A percentile compares a stretch with the other conserved stretches of the same genome.
Conservation (phyloP, 2,329 filamentous ascomycete species). For the Magnaporthiopsis rhizophila region DNA sequence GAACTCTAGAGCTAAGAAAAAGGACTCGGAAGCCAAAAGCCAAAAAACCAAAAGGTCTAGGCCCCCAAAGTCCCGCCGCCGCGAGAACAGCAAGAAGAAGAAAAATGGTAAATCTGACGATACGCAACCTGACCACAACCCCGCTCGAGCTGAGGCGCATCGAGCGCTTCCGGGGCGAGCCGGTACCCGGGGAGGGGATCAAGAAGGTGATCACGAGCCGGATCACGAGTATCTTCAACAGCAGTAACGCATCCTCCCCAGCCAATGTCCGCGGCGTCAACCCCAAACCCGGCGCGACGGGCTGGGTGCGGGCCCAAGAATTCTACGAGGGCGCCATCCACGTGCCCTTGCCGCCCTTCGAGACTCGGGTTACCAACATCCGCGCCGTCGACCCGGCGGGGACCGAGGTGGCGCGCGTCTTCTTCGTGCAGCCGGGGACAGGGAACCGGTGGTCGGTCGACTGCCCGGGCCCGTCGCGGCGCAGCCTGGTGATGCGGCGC, state of each 20-base stretch:
- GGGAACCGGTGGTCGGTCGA: slow-evolving; percentile 62
- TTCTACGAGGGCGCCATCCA: slow-evolving; percentile 47
- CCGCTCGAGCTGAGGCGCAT: slow-evolving; percentile 64
- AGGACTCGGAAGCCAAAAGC: too few relatives aligned
- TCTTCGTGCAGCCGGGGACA: slow-evolving; percentile 52
- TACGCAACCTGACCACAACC: slow-evolving; percentile 74
- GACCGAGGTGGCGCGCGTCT: slow-evolving; percentile 64
- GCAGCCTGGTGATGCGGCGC: slow-evolving; percentile 53
- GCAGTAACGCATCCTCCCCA: slow-evolving; percentile 20
- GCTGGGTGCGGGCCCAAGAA: slow-evolving; percentile 16
- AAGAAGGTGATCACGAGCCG: slow-evolving; percentile 31
- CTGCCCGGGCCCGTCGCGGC: slow-evolving; percentile 52
- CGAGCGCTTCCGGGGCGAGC: slow-evolving; percentile 59
- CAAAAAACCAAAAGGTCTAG: neutral
- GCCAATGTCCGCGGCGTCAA: slow-evolving; percentile 14
- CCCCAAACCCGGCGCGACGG: slow-evolving; percentile 3
- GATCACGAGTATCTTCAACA: slow-evolving; percentile 29
- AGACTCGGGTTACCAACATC: slow-evolving; percentile 55
- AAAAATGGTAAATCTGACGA: slow-evolving; percentile 49
- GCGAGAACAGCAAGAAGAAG: neutral
- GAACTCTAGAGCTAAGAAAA: too few relatives aligned
- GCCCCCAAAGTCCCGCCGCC: too few relatives aligned
- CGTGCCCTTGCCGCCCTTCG: slow-evolving; percentile 60
- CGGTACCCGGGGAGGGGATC: slow-evolving; percentile 17
- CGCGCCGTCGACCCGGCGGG: slow-evolving; percentile 44